Conservation (phyloP, 257 asterid genomes). For the Perilla frutescens region DNA sequence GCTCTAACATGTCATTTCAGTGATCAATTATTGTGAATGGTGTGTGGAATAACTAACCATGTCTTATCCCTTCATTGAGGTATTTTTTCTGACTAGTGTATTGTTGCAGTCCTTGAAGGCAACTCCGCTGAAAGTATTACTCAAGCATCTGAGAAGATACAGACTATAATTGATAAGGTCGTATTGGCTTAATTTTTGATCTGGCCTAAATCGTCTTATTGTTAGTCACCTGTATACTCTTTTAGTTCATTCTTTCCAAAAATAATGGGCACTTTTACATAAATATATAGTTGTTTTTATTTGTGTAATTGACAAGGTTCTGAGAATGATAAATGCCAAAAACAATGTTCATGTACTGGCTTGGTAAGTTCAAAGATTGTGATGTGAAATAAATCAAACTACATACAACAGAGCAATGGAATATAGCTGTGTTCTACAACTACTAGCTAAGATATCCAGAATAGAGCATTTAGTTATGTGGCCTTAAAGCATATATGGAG, state of each 20-base stretch:
- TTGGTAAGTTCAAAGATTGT: neutral
- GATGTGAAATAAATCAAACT: neutral
- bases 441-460: neutral
- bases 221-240: neutral
- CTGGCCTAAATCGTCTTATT: neutral
- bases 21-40: constrained; percentile 4
- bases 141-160: constrained; percentile 70
- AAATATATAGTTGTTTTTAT: neutral
- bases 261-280: neutral
- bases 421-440: neutral
- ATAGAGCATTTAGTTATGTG: neutral
- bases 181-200: constrained; percentile 16
- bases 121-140: constrained; percentile 71
- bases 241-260: constrained; percentile 17
- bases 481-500: neutral
- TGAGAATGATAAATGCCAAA: constrained; percentile 9
- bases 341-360: constrained; percentile 7
- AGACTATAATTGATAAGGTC: constrained; percentile 71
- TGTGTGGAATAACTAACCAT: constrained; percentile 17
- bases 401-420: too few species aligned
- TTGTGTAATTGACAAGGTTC: constrained; percentile 5
- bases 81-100: constrained; percentile 31
- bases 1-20: constrained; percentile 1
- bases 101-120: constrained; percentile 80
- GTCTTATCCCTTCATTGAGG: constrained; percentile 15